Evolutionary conservation across 768 basidiomycete genomes (phyloP).

Genomic region (Russula foetens): DNA sequence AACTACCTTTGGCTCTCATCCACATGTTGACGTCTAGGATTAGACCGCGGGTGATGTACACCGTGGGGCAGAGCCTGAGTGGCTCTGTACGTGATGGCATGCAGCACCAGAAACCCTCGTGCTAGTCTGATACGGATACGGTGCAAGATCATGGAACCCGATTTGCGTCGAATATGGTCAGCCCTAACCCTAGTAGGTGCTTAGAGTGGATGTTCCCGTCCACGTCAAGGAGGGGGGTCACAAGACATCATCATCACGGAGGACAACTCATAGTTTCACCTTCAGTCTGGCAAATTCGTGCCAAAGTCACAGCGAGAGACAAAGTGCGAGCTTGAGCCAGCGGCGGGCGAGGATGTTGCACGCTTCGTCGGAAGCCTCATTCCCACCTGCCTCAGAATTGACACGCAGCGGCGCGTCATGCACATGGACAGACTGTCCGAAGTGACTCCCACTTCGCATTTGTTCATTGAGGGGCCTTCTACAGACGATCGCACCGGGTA

Average conservation of each 20-base stretch:
- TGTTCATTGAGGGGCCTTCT: slow-evolving; percentile 9
- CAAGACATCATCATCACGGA: slow-evolving; percentile 71
- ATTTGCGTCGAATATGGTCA: slow-evolving; percentile 73
- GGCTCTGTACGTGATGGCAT: slow-evolving; percentile 45
- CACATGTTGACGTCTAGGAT: not conserved
- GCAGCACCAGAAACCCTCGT: not conserved
- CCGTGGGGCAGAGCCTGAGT: slow-evolving; percentile 79
- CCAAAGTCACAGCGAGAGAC: slow-evolving; percentile 32
- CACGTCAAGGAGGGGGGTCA: too few species aligned
- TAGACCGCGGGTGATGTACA: slow-evolving; percentile 70
- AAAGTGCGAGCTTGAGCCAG: not conserved
- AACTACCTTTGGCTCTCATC: not conserved
- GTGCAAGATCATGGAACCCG: slow-evolving; percentile 46
- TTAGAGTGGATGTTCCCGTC: not conserved
- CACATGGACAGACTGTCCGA: slow-evolving; percentile 78
- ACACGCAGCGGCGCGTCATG: slow-evolving; percentile 77
- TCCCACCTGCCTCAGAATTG: slow-evolving; percentile 58
- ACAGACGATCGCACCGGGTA: slow-evolving; percentile 72
- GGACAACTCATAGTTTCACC: slow-evolving; percentile 78
- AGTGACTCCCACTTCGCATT: slow-evolving; percentile 29
- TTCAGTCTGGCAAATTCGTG: slow-evolving; percentile 52
- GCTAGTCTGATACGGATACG: not conserved
- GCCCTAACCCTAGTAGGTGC: slow-evolving; percentile 1
- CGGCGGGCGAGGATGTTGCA: slow-evolving; percentile 32
- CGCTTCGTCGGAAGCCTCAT: slow-evolving; percentile 46